Conservation (phyloP, 192 early-diverging fungal genomes). For the Dispira simplex region DNA sequence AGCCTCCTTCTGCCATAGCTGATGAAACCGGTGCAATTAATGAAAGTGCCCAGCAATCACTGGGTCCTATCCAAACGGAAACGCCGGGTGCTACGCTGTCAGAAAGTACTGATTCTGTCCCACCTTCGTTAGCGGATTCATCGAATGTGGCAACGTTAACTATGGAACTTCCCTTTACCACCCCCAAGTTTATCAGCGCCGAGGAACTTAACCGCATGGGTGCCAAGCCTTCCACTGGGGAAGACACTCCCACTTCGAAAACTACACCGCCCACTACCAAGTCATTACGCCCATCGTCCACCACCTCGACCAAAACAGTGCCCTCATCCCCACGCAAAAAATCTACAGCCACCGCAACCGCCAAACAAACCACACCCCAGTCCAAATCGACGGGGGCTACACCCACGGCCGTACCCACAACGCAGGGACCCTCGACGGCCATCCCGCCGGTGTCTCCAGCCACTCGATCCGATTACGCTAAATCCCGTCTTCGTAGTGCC, state of each 20-base stretch:
- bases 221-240: no score
- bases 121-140: no score
- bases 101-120: no score
- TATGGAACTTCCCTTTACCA: no score
- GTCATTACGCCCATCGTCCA: neutral
- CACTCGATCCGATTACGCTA: conserved; percentile 37
- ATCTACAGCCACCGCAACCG: neutral
- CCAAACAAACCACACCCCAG: neutral
- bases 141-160: no score
- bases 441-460: neutral
- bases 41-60: no score
- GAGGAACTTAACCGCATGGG: conserved; percentile 1
- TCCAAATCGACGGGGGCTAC: neutral
- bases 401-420: neutral
- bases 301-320: neutral
- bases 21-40: no score
- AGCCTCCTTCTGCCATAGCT: no score
- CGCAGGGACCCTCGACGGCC: neutral
- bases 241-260: neutral
- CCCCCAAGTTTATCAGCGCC: neutral
- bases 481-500: conserved; percentile 29
- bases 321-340: no score
- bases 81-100: no score
- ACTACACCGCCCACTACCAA: neutral
- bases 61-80: no score